Base-by-base conservation (phyloP, 1,284 basidiomycete genomes). In the Somion occarium region DNA sequence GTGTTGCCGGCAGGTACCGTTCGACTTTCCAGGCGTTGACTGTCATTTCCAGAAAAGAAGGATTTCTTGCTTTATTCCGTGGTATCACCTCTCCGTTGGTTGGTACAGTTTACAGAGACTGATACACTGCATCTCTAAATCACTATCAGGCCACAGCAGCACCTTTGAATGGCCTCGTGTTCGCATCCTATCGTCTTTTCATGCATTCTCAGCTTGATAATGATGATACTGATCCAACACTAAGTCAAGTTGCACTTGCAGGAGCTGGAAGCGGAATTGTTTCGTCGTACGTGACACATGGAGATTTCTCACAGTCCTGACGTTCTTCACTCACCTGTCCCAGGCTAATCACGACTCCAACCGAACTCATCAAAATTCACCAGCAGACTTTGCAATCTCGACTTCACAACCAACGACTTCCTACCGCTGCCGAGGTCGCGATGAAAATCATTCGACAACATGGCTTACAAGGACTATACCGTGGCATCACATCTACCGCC, bases 291-390 rank as follows among this genome's bases (percentile, higher is more conserved):
- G 86, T 74, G 23, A n/a, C n/a, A n/a, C n/a, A n/a, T n/a, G n/a
- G n/a, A n/a, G n/a, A n/a, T n/a, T n/a, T n/a, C 45, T 43, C 30
- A 38, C 25, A 24, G 46, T 30, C 50, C 42, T 25, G 50, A 2
- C 53, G 25, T 23, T 25, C 18, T 44, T 24, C 41, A 38, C 47
- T 49, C 39, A 30, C 41, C 52, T 41, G 44, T 52, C 24, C 15
- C 61, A 92, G 90, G 5, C 59, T 90, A 7, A 70, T 94, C 42
- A 88, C 89, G 1, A 85, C 88, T 2, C 91, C 91, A 0, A 88
- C 83, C 12, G 92, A 95, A 60, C 75, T 93, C 0, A 75, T 94
- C 69, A 95, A 94, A 75, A 91, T 93, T 61, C 82, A 86, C 11
- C 91, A 94, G 58, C 86, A 89, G 48, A 49, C 54, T 11, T 30